Evolutionary conservation across 495 filamentous ascomycete species (phyloP), one percentile per base, ranked within the genome.

Genomic region (Lophium mytilinum): DNA sequence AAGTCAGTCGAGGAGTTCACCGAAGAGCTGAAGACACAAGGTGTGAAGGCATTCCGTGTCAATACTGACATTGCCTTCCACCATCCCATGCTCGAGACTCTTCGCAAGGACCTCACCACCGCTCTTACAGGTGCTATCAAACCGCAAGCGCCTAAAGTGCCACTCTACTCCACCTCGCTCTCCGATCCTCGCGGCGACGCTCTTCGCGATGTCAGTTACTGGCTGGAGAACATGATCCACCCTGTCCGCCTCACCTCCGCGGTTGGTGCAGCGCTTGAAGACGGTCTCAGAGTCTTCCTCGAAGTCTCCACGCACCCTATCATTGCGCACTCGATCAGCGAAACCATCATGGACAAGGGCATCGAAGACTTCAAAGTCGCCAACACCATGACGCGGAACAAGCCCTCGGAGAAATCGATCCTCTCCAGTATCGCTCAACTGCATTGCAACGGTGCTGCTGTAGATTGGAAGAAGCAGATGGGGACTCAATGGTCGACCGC

Each of bases 391-490:
- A 63, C 10, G 55, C 80, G 37, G 49, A 69, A 65, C 30, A 69
- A 69, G 7, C 73, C 77, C 8, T 71, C 72, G 50, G 68, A 77
- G 46, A 66, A 75, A 36, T 72, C 69, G 41, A 71, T 76, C 0
- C 70, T 75, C 43, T 72, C 71, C 0, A 69, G 75, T 8, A 49
- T 81, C 19, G 72, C 71, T 71, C 46, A 74, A 69, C 15, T 78
- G 62, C n/a, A 72, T 56, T 19, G 65, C 15, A 76, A 72, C 56
- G 82, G 82, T 4, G 65, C 65, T 19, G 12, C 49, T 10, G 64
- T 81, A 11, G 68, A 78, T 52, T 74, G 78, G 43, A 67, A 70
- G 52, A 64, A 60, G 18, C 71, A 80, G 60, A 76, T 48, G 65
- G 68, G 0, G 33, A 72, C 7, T 24, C 4, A 17, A 52, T 80